Percentiles rank a stretch among this genome's conserved stretches.
These are phyloP conservation scores for Sarocladiaceae sp. DNA, from an alignment of 2,329 filamentous ascomycete genomes.

Conservation along the genomic window DNA sequence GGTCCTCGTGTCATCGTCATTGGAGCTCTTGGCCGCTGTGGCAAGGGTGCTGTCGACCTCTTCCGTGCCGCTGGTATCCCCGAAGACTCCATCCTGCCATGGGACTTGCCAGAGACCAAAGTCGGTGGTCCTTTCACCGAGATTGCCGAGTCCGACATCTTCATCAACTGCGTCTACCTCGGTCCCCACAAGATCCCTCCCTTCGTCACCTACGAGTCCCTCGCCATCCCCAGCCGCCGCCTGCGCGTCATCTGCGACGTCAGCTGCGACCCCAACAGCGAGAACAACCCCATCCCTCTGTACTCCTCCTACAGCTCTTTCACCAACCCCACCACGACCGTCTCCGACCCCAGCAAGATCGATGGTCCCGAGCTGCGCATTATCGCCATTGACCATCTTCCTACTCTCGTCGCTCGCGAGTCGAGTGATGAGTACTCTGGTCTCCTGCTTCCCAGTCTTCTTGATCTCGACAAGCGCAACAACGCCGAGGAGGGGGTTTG, in stretches of 20 bases:
- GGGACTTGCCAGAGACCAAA: constrained; percentile 71
- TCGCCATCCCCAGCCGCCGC: constrained; percentile 56
- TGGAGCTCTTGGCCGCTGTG: constrained; percentile 77
- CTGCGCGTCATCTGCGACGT: constrained; percentile 77
- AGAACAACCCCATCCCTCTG: constrained; percentile 63
- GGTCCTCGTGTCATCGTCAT: constrained; percentile 73
- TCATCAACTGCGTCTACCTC: constrained; percentile 87
- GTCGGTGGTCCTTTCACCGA: constrained; percentile 68
- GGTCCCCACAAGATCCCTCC: constrained; percentile 51
- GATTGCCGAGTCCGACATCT: constrained; percentile 65
- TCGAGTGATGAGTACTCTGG: constrained; percentile 75
- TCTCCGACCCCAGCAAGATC: constrained; percentile 17
- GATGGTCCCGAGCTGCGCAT: constrained; percentile 59
- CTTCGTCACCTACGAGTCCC: constrained; percentile 61
- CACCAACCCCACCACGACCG: constrained; percentile 66
- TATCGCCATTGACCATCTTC: constrained; percentile 79
- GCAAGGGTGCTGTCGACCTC: constrained; percentile 56
- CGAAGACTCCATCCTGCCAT: constrained; percentile 43
- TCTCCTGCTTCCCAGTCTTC: constrained; percentile 67
- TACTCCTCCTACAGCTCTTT: constrained; percentile 80
- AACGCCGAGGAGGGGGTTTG: constrained; percentile 61
- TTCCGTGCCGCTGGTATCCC: constrained; percentile 9
- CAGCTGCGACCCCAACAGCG: constrained; percentile 63
- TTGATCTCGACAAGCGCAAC: constrained; percentile 66
- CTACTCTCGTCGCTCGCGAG: constrained; percentile 73